phyloP scores from a whole-genome alignment of 164 flowering plant species.

The Pachysandra terminalis region DNA sequence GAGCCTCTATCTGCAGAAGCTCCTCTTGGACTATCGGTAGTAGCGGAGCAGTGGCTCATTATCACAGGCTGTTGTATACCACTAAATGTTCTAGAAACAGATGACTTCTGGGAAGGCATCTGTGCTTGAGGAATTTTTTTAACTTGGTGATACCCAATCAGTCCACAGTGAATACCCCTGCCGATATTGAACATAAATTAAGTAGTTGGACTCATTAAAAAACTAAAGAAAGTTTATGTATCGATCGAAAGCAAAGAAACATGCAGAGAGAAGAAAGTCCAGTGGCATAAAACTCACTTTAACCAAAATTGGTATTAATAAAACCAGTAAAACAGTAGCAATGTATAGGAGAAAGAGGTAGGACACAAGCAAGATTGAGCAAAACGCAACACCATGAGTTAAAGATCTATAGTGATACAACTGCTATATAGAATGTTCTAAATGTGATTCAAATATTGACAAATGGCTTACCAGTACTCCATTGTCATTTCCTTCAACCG shows the following conservation, averaged over 20 bases:
- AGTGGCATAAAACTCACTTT: background rate
- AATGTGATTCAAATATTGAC: background rate
- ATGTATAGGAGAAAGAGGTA: background rate
- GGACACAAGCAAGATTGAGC: background rate
- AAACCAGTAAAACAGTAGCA: background rate
- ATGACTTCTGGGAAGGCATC: conserved; percentile 4
- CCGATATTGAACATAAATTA: conserved; percentile 6
- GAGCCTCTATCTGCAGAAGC: conserved; percentile 9
- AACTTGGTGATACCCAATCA: conserved; percentile 47
- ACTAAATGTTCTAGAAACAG: conserved; percentile 9
- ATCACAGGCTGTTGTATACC: conserved; percentile 11
- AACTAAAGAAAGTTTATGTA: background rate
- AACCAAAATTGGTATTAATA: background rate
- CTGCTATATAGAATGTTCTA: background rate
- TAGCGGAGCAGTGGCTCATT: conserved; percentile 16
- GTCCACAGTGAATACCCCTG: conserved; percentile 65
- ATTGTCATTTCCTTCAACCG: conserved; percentile 87
- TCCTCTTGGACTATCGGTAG: conserved; percentile 13
- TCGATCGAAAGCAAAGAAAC: background rate
- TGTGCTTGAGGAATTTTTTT: conserved; percentile 22
- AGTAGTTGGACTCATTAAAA: background rate
- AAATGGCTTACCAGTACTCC: conserved; percentile 77
- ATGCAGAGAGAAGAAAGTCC: background rate
- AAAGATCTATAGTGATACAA: background rate
- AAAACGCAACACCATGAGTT: background rate